Percentiles rank a stretch among this genome's conserved stretches.
phyloP scores from a whole-genome alignment of 1,139 yeast species.

The Yamadazyma atlantica region DNA sequence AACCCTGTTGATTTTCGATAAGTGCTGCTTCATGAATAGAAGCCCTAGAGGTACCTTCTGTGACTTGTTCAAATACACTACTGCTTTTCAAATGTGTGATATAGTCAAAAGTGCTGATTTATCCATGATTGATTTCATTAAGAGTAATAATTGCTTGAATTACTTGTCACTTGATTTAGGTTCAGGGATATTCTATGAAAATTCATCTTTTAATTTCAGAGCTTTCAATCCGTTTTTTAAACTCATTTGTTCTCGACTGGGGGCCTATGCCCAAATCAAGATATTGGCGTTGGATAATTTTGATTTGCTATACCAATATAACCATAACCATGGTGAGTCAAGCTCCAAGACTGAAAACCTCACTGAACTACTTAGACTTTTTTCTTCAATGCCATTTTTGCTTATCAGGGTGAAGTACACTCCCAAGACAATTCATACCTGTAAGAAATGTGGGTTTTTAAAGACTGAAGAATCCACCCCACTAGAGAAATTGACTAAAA shows the following conservation, averaged over 20 bases:
- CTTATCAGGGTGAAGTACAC: constrained; percentile 17
- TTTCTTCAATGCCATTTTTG: constrained; percentile 27
- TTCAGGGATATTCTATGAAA: constrained; percentile 47
- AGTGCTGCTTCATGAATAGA: constrained; percentile 27
- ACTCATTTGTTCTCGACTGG: constrained; percentile 40
- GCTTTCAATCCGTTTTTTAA: constrained; percentile 43
- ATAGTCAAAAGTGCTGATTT: constrained; percentile 46
- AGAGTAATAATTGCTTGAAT: constrained; percentile 25
- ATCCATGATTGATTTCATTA: constrained; percentile 46
- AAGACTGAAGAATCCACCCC: constrained; percentile 12
- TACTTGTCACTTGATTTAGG: constrained; percentile 46
- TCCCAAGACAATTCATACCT: constrained; percentile 22
- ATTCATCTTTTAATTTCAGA: constrained; percentile 30
- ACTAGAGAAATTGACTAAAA: constrained; percentile 15
- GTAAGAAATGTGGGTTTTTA: constrained; percentile 37
- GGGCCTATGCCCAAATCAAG: constrained; percentile 30
- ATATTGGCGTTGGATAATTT: constrained; percentile 32
- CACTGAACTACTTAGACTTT: constrained; percentile 25
- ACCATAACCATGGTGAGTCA: constrained; percentile 13
- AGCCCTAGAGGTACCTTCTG: constrained; percentile 16
- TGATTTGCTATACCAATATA: constrained; percentile 28
- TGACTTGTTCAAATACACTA: constrained; percentile 35
- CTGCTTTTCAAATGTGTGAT: constrained; percentile 32
- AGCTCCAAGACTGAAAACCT: constrained; percentile 23
- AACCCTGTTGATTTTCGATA: constrained; percentile 19